A percentile compares a stretch with the other conserved stretches of the same genome.
Evolutionary conservation across 345 rosid species (phyloP).

Genomic region (Acer yangbiense): DNA sequence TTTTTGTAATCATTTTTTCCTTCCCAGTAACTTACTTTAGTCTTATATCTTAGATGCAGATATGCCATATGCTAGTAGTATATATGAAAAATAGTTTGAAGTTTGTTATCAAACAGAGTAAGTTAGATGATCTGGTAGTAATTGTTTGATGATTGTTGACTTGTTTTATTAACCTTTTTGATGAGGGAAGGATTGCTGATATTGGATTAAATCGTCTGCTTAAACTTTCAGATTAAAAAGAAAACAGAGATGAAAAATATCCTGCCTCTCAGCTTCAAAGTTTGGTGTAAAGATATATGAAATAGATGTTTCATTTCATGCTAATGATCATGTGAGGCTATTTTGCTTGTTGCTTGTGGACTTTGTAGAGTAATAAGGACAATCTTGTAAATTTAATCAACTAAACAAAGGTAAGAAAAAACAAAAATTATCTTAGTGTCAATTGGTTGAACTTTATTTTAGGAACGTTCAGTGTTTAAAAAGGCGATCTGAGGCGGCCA

Average conservation of each 20-base stretch:
- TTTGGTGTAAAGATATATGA: not conserved
- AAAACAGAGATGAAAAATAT: not conserved
- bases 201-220: not conserved
- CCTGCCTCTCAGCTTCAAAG: not conserved
- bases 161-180: not conserved
- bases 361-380: not conserved
- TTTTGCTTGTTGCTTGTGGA: constrained; percentile 1
- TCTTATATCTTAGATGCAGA: not conserved
- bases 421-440: not conserved
- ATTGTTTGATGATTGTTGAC: not conserved
- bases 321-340: not conserved
- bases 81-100: constrained; percentile 1
- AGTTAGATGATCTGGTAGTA: not conserved
- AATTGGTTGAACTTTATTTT: not conserved
- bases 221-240: not conserved
- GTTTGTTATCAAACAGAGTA: not conserved
- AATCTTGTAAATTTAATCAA: constrained; percentile 9
- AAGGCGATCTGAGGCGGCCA: too few species aligned
- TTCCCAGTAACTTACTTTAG: not conserved
- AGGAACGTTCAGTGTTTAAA: not conserved
- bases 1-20: not conserved
- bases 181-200: not conserved
- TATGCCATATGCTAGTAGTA: not conserved
- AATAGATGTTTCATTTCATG: not conserved
- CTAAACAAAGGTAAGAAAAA: not conserved